These are phyloP conservation scores for Bassia scoparia DNA, from an alignment of 148 eudicot genomes.

Conservation along the genomic window DNA sequence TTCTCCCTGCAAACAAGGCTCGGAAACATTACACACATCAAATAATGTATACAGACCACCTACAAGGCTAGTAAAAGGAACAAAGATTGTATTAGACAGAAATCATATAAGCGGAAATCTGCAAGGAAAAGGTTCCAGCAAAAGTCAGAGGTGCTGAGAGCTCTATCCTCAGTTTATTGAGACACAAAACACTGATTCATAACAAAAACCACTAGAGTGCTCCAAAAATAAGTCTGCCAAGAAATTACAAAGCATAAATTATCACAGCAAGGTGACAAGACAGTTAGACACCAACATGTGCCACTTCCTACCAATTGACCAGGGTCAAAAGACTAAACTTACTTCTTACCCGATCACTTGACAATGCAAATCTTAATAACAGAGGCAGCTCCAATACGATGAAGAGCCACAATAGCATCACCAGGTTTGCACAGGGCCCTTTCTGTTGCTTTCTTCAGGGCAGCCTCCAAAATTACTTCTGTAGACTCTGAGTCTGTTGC, in stretches of 20 bases:
- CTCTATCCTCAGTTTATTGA: conserved; percentile 15
- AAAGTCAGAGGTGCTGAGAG: not conserved
- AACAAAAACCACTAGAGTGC: not conserved
- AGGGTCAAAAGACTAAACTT: not conserved
- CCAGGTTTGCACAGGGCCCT: conserved; percentile 61
- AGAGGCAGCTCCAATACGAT: conserved; percentile 80
- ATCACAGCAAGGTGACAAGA: not conserved
- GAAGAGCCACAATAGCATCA: conserved; percentile 74
- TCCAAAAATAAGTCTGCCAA: conserved; percentile 4
- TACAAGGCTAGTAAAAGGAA: not conserved
- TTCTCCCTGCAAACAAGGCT: not conserved
- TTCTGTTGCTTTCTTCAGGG: conserved; percentile 57
- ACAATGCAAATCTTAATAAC: conserved; percentile 83
- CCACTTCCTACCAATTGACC: conserved; percentile 9
- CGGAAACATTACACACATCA: not conserved
- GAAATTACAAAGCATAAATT: not conserved
- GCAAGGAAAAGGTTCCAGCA: not conserved
- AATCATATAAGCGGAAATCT: not conserved
- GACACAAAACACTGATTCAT: conserved; percentile 6
- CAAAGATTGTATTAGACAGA: too few species aligned
- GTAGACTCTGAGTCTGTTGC: conserved; percentile 90
- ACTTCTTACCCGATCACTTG: conserved; percentile 31
- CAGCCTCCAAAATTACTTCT: conserved; percentile 73
- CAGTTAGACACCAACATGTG: conserved; percentile 3
- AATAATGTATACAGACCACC: not conserved